phyloP scores from a whole-genome alignment of 768 basidiomycete genomes.

The Psilocybe cubensis region DNA sequence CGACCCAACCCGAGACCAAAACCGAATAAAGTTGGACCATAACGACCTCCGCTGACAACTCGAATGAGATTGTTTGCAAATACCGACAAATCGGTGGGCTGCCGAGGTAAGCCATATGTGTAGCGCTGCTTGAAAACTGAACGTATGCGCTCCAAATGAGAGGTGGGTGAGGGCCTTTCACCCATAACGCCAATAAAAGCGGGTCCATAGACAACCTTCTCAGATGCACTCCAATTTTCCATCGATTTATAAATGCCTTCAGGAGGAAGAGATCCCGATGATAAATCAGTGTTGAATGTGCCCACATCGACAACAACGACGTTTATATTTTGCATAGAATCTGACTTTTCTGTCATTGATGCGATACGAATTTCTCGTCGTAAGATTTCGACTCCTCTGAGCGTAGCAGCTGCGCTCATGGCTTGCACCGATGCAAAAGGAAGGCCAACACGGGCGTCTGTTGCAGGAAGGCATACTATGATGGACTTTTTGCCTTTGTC shows the following conservation, averaged over 20 bases:
- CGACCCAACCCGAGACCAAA: slow-evolving; percentile 51
- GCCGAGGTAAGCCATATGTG: slow-evolving; percentile 46
- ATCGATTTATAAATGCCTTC: slow-evolving; percentile 52
- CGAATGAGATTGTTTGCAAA: slow-evolving; percentile 64
- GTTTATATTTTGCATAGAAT: slow-evolving; percentile 67
- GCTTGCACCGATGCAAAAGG: slow-evolving; percentile 69
- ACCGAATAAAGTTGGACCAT: slow-evolving; percentile 44
- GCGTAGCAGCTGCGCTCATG: slow-evolving; percentile 77
- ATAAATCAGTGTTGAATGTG: slow-evolving; percentile 41
- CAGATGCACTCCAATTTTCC: slow-evolving; percentile 75
- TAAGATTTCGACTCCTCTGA: slow-evolving; percentile 73
- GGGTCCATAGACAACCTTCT: slow-evolving; percentile 72
- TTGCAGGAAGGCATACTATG: slow-evolving; percentile 75
- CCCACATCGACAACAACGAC: slow-evolving; percentile 81
- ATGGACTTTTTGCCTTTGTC: slow-evolving; percentile 63
- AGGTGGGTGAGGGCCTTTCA: slow-evolving; percentile 26
- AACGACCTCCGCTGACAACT: slow-evolving; percentile 61
- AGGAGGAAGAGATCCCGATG: slow-evolving; percentile 26
- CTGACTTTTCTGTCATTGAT: slow-evolving; percentile 53
- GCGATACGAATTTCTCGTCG: slow-evolving; percentile 71
- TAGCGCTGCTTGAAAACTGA: slow-evolving; percentile 41
- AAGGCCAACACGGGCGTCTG: slow-evolving; percentile 73
- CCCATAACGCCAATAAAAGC: slow-evolving; percentile 60
- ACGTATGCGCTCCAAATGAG: slow-evolving; percentile 27
- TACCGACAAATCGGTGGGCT: slow-evolving; percentile 56